Evolutionary conservation across 2,329 filamentous ascomycete species (phyloP), one percentile per base, ranked within the genome.

Genomic region (Verticillium dahliae): DNA sequence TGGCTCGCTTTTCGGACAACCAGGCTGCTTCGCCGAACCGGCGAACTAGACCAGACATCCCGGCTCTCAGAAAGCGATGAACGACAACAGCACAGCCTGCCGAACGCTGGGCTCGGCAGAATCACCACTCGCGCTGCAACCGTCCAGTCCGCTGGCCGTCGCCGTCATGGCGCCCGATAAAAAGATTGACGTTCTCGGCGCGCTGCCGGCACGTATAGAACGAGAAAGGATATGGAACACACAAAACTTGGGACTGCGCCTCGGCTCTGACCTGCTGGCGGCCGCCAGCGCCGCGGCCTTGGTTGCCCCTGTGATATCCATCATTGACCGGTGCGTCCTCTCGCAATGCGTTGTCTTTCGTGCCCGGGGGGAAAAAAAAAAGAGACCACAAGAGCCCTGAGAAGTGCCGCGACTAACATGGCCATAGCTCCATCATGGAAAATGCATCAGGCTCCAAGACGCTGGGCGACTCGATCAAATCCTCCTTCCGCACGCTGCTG

Each of bases 221-320:
- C 7, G 45, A 13, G 54, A 56, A 22, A 56, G 54, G 45, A 55
- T 35, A 74, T 94, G 90, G 90, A 96, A 96, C 73, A 93, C 90
- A 31, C 84, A 85, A 66, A 88, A 90, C 67, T 75, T 96, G 61
- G 83, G 83, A 14, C 73, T 82, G 66, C 83, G 92, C 59, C 71
- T 96, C 13, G 85, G 81, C 54, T 84, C 86, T 15, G 92, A 97
- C 77, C 74, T 84, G 27, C 74, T 84, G 55, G 88, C 89, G 69
- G 92, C 91, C 1, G 82, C 84, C 1, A 83, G 85, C 56, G 91
- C 92, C 11, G 91, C 89, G 1, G 84, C 83, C 6, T 78, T 95
- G 63, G 89, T 97, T 57, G 91, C 92, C 60, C 92, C 93, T 1
- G 72, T 96, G 45, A 94, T 97, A 65, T 90, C 90, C 41, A 89